Percentiles rank a stretch among this genome's conserved stretches.
Evolutionary conservation across 2,329 filamentous ascomycete species (phyloP).

Genomic region (Hypoxylon sp.): DNA sequence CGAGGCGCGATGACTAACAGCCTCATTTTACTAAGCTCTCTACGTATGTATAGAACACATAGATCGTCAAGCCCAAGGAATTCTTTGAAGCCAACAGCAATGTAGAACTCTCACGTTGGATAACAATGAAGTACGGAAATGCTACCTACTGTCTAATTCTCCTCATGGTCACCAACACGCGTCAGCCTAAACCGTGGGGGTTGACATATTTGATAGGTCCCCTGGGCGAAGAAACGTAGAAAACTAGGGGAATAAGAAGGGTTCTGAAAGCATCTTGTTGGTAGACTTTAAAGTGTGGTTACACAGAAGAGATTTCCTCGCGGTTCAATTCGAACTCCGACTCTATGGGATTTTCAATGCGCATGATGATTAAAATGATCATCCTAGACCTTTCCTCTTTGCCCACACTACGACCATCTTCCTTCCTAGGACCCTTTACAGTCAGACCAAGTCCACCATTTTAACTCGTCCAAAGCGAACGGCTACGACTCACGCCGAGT

Average conservation of each 20-base stretch:
- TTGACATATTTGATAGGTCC: conserved; percentile 14
- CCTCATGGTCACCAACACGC: background rate
- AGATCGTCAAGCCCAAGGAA: conserved; percentile 13
- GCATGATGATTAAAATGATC: conserved; percentile 30
- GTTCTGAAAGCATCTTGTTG: conserved; percentile 8
- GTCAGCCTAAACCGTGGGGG: conserved; percentile 28
- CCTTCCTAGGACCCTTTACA: background rate
- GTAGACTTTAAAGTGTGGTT: conserved; percentile 36
- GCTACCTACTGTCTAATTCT: conserved; percentile 8
- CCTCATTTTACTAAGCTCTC: conserved; percentile 11
- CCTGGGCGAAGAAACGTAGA: conserved; percentile 2
- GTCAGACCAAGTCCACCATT: background rate
- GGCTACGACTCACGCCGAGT: background rate
- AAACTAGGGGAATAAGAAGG: background rate
- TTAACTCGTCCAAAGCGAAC: background rate
- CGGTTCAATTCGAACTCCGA: conserved; percentile 14
- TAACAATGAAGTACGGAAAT: conserved; percentile 9
- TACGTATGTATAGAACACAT: background rate
- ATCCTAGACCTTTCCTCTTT: conserved; percentile 9
- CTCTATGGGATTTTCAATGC: conserved; percentile 31
- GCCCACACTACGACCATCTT: background rate
- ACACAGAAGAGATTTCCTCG: conserved; percentile 26
- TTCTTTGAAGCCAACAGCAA: conserved; percentile 7
- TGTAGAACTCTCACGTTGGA: conserved; percentile 3
- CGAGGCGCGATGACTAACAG: conserved; percentile 30